Evolutionary conservation across 495 filamentous ascomycete genomes (phyloP).

Genomic region (Neurospora sp.): DNA sequence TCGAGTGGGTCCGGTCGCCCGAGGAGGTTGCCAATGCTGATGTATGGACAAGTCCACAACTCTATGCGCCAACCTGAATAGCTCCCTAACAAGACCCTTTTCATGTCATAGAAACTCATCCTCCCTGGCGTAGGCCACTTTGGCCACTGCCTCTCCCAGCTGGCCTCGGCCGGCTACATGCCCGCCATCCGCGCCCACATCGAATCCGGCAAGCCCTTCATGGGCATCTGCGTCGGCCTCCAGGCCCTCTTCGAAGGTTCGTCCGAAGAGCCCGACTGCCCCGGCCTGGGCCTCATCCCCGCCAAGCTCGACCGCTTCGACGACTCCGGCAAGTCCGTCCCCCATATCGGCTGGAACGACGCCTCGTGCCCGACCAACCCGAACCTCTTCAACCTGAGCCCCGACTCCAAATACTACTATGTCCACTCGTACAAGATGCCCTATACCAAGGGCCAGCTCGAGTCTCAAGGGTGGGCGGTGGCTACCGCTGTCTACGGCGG

Average conservation of each 20-base stretch:
- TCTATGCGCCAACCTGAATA: neutral
- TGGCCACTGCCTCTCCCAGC: constrained; percentile 82
- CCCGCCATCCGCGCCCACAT: constrained; percentile 73
- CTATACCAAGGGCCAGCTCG: constrained; percentile 59
- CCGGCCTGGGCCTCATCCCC: constrained; percentile 67
- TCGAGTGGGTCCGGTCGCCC: constrained; percentile 84
- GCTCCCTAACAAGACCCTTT: neutral
- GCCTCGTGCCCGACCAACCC: constrained; percentile 44
- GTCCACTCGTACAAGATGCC: constrained; percentile 89
- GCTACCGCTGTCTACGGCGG: constrained; percentile 80
- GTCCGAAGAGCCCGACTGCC: constrained; percentile 56
- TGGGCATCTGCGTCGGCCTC: constrained; percentile 94
- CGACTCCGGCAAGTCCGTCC: constrained; percentile 71
- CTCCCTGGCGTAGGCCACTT: constrained; percentile 96
- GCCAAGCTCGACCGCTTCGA: constrained; percentile 65
- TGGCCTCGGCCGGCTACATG: constrained; percentile 68
- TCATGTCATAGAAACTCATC: constrained; percentile 60
- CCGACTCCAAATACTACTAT: constrained; percentile 92
- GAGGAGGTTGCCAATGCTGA: constrained; percentile 76
- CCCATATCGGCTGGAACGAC: constrained; percentile 97
- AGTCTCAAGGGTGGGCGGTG: constrained; percentile 74
- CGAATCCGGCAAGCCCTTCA: constrained; percentile 81
- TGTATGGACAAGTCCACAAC: constrained; percentile 32
- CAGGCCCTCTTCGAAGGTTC: constrained; percentile 85
- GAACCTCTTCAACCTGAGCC: constrained; percentile 62